A percentile compares a stretch with the other conserved stretches of the same genome.
Conservation (phyloP, 2,329 filamentous ascomycete species). For the Nigrograna mackinnonii region DNA sequence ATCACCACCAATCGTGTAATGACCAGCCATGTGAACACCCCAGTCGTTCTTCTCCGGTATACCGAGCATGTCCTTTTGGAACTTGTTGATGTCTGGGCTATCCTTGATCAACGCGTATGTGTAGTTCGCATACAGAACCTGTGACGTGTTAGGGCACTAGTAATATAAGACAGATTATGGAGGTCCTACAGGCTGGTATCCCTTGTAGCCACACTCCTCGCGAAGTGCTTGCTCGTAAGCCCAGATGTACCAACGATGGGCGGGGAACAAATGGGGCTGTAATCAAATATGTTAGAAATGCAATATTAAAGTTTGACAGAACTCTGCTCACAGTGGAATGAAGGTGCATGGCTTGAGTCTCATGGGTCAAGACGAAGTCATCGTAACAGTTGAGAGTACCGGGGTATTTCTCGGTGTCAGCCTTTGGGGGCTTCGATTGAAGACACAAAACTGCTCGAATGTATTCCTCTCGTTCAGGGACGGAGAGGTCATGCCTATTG, state of each 20-base stretch:
- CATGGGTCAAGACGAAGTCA: conserved; percentile 26
- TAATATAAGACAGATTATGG: too few relatives aligned
- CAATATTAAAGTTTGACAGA: conserved; percentile 6
- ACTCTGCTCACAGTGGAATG: conserved; percentile 22
- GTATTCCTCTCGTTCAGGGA: conserved; percentile 22
- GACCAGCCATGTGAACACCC: conserved; percentile 49
- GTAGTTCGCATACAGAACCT: conserved; percentile 20
- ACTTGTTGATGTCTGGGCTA: conserved; percentile 27
- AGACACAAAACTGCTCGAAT: conserved; percentile 24
- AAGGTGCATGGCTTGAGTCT: conserved; percentile 21
- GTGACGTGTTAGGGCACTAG: too few relatives aligned
- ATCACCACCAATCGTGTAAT: conserved; percentile 25
- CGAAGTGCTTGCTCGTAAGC: conserved; percentile 41
- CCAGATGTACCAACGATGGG: conserved; percentile 43
- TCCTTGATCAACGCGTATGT: conserved; percentile 20
- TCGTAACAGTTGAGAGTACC: conserved; percentile 23
- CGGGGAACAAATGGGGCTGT: conserved; percentile 28
- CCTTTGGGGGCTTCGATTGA: conserved; percentile 22
- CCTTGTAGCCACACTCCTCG: conserved; percentile 42
- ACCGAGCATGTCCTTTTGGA: conserved; percentile 40
- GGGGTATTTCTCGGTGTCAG: conserved; percentile 15
- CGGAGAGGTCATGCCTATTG: conserved; percentile 21
- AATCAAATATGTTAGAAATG: background rate
- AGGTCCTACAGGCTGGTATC: conserved; percentile 32
- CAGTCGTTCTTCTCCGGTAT: conserved; percentile 28